A percentile compares a stretch with the other conserved stretches of the same genome.
These are phyloP conservation scores for Claviceps humidiphila DNA, from an alignment of 2,329 filamentous ascomycete species.

Conservation along the genomic window DNA sequence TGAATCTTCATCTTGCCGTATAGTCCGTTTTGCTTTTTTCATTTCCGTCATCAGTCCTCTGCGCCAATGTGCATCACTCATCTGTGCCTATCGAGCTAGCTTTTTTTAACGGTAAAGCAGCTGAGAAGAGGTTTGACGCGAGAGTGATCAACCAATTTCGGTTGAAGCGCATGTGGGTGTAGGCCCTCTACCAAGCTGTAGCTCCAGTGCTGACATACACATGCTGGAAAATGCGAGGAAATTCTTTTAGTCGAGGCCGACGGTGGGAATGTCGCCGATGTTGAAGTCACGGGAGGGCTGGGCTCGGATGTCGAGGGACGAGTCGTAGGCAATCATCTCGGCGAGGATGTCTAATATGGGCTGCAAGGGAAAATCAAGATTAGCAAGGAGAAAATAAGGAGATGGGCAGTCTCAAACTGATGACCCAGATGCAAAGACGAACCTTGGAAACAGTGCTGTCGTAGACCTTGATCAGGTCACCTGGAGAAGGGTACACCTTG, in stretches of 20 bases:
- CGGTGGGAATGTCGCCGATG: conserved; percentile 35
- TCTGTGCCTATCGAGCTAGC: neutral
- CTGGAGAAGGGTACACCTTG: conserved; percentile 92
- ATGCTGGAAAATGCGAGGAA: neutral
- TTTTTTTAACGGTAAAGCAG: neutral
- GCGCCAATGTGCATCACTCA: neutral
- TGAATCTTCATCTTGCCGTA: neutral
- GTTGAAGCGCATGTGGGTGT: neutral
- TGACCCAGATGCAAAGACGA: conserved; percentile 5
- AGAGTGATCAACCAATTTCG: neutral
- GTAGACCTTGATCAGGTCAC: conserved; percentile 90
- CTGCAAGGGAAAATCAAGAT: conserved; percentile 26
- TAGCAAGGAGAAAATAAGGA: neutral
- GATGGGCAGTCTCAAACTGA: neutral
- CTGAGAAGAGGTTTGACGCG: neutral
- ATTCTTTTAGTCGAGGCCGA: conserved; percentile 38
- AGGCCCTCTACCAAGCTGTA: neutral
- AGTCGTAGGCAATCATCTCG: conserved; percentile 94
- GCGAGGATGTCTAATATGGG: conserved; percentile 90
- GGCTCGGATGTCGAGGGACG: conserved; percentile 48
- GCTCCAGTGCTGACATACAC: neutral
- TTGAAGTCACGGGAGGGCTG: conserved; percentile 25
- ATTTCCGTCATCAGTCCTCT: neutral
- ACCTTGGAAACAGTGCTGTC: conserved; percentile 98
- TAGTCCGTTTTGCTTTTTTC: neutral